A percentile compares a stretch with the other conserved stretches of the same genome.
These are phyloP conservation scores for Moesziomyces antarcticus DNA, from an alignment of 1,284 basidiomycete species.

Conservation along the genomic window DNA sequence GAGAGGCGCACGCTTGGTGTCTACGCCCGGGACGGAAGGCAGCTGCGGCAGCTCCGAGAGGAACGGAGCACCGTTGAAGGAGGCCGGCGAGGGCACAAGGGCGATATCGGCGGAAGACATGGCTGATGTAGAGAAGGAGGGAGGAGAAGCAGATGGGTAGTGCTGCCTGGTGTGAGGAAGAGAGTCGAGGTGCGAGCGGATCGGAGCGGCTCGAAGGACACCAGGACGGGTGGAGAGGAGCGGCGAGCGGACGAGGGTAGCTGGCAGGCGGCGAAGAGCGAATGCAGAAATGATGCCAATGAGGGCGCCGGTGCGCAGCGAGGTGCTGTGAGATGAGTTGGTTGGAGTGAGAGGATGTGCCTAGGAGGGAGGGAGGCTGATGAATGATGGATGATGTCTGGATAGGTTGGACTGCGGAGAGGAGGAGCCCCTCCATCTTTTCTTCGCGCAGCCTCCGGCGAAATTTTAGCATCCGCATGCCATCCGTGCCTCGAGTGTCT, in stretches of 20 bases:
- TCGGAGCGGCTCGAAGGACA: slow-evolving; percentile 13
- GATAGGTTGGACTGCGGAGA: not conserved
- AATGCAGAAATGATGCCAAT: slow-evolving; percentile 27
- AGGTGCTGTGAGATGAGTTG: not conserved
- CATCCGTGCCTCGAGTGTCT: not conserved
- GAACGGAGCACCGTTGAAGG: slow-evolving; percentile 70
- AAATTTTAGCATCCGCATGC: not conserved
- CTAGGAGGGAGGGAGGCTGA: no score
- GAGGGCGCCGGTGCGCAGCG: slow-evolving; percentile 6
- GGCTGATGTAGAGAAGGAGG: slow-evolving; percentile 31
- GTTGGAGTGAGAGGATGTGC: not conserved
- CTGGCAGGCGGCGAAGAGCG: slow-evolving; percentile 27
- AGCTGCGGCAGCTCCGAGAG: slow-evolving; percentile 64
- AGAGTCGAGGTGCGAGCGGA: not conserved
- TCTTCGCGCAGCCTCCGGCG: not conserved
- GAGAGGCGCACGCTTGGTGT: slow-evolving; percentile 78
- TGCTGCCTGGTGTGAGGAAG: not conserved
- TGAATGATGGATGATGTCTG: not conserved
- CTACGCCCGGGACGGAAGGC: slow-evolving; percentile 69
- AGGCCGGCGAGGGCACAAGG: slow-evolving; percentile 48
- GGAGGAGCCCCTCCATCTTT: not conserved
- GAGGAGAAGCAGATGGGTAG: not conserved
- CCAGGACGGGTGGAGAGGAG: slow-evolving; percentile 3
- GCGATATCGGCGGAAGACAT: slow-evolving; percentile 43
- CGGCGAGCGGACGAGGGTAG: slow-evolving; percentile 20